A percentile compares a stretch with the other conserved stretches of the same genome.
These are phyloP conservation scores for Fragaria ananassa DNA, from an alignment of 306 rosid species.

Conservation along the genomic window DNA sequence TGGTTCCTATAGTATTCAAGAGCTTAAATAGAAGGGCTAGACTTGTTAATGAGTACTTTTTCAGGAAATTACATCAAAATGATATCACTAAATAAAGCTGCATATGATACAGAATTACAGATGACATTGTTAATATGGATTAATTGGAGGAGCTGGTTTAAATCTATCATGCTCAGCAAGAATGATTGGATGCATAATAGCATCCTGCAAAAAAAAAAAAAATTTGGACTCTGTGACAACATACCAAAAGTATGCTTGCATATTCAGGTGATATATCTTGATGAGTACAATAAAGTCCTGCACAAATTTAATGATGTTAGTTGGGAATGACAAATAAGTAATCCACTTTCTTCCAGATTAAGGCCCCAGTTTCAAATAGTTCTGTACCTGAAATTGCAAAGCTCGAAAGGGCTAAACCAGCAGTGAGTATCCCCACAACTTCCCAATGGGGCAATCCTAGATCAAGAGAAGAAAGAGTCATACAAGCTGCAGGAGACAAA, in stretches of 20 bases:
- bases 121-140: not conserved
- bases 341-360: not conserved
- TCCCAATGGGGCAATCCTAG: conserved; percentile 94
- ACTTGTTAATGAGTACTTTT: not conserved
- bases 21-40: not conserved
- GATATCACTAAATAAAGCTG: not conserved
- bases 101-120: not conserved
- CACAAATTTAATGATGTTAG: conserved; percentile 22
- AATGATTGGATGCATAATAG: conserved; percentile 16
- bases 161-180: conserved; percentile 14
- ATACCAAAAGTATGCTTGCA: conserved; percentile 89
- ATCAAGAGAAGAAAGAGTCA: conserved; percentile 94
- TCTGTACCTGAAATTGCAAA: conserved; percentile 81
- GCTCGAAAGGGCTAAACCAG: conserved; percentile 95
- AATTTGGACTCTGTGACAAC: conserved; percentile 8
- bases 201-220: conserved; percentile 7
- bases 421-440: conserved; percentile 78
- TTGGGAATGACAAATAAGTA: not conserved
- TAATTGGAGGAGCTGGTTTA: not conserved
- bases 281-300: conserved; percentile 97
- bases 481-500: conserved; percentile 95
- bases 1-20: not conserved
- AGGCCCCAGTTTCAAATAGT: conserved; percentile 19
- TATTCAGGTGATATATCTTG: conserved; percentile 96
- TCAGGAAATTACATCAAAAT: not conserved